Evolutionary conservation across 768 basidiomycete genomes (phyloP).

Genomic region (Scleroderma bovista): DNA sequence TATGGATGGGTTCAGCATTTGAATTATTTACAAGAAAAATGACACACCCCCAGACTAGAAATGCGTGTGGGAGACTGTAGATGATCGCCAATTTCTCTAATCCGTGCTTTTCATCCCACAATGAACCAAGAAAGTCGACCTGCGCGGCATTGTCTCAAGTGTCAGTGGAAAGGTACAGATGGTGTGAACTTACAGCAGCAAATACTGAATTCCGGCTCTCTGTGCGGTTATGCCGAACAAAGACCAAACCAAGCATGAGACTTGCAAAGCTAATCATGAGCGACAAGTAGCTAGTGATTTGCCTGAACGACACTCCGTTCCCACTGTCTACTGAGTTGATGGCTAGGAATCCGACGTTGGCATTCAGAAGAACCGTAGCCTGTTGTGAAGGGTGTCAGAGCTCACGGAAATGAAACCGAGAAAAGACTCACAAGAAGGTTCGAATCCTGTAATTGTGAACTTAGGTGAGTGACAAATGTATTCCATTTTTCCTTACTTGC

Average conservation of each 20-base stretch:
- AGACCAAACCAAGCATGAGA: slow-evolving; percentile 38
- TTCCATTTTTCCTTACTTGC: slow-evolving; percentile 40
- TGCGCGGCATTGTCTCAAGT: not conserved
- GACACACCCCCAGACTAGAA: slow-evolving; percentile 57
- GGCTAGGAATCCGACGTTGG: slow-evolving; percentile 55
- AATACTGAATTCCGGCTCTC: slow-evolving; percentile 24
- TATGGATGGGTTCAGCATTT: too few relatives aligned
- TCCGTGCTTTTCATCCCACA: slow-evolving; percentile 29
- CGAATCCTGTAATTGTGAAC: slow-evolving; percentile 46
- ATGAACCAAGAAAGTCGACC: slow-evolving; percentile 11
- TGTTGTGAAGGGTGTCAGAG: slow-evolving; percentile 14
- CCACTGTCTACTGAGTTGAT: slow-evolving; percentile 38
- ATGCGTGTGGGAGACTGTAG: slow-evolving; percentile 50
- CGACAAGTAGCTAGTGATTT: slow-evolving; percentile 42
- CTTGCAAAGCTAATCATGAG: slow-evolving; percentile 36
- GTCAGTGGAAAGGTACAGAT: too few relatives aligned
- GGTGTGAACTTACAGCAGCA: slow-evolving; percentile 33
- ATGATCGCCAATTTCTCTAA: slow-evolving; percentile 47
- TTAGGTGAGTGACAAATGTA: slow-evolving; percentile 38
- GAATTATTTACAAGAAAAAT: not conserved
- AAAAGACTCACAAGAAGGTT: slow-evolving; percentile 42
- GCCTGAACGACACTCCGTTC: slow-evolving; percentile 18
- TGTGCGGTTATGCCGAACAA: slow-evolving; percentile 38
- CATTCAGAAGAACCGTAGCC: slow-evolving; percentile 54
- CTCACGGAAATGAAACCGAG: not conserved